Conservation (phyloP, 768 basidiomycete species). For the Phaffia australis region DNA sequence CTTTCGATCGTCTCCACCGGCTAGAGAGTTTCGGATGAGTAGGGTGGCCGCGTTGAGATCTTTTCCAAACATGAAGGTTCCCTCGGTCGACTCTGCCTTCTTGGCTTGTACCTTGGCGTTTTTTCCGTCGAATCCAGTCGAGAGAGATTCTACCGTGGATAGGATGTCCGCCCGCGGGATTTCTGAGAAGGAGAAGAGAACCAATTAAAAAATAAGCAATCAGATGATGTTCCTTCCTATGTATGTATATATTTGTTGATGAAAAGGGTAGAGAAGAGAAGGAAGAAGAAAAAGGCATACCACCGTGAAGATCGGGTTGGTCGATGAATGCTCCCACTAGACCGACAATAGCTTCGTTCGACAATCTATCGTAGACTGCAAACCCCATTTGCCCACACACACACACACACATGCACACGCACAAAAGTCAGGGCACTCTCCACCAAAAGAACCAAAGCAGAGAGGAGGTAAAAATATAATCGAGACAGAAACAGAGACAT, state of each 20-base stretch:
- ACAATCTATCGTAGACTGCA: conserved; percentile 51
- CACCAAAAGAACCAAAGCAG: neutral
- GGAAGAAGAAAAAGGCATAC: conserved; percentile 41
- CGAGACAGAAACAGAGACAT: conserved; percentile 6
- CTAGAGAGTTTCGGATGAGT: conserved; percentile 23
- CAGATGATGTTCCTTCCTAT: too few species aligned
- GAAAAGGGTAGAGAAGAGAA: too few species aligned
- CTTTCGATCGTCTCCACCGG: conserved; percentile 15
- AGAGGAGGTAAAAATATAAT: neutral
- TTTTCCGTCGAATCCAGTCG: conserved; percentile 21
- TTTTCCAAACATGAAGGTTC: conserved; percentile 16
- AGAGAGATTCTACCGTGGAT: neutral
- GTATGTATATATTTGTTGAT: too few species aligned
- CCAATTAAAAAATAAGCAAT: too few species aligned
- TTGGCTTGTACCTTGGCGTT: conserved; percentile 7
- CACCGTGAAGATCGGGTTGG: conserved; percentile 48
- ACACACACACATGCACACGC: too few species aligned
- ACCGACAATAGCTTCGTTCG: conserved; percentile 72
- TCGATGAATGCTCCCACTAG: conserved; percentile 72
- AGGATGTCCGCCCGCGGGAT: conserved; percentile 8
- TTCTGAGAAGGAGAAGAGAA: too few species aligned
- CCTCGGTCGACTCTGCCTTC: conserved; percentile 12
- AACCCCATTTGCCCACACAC: too few species aligned
- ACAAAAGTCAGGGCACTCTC: too few species aligned
- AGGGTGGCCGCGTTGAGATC: conserved; percentile 19